A percentile compares a stretch with the other conserved stretches of the same genome.
Conservation (phyloP, 2,329 filamentous ascomycete species). For the Cucurbitaria berberidis region DNA sequence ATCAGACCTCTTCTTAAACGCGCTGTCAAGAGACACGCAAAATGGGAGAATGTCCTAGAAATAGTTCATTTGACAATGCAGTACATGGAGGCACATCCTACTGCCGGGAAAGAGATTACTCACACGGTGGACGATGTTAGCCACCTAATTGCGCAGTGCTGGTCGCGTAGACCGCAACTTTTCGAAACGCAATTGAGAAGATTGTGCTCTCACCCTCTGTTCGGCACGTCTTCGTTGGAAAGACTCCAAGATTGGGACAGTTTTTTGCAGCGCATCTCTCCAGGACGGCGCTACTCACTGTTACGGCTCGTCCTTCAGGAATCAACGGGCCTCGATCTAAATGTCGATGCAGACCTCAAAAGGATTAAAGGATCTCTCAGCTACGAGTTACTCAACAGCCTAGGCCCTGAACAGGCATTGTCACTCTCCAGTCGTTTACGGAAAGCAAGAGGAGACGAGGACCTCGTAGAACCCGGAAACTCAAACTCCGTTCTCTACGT, state of each 20-base stretch:
- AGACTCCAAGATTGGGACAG: conserved; percentile 1
- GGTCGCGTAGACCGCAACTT: conserved; percentile 27
- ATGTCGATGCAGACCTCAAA: conserved; percentile 22
- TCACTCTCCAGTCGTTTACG: conserved; percentile 29
- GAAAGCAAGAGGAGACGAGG: conserved; percentile 19
- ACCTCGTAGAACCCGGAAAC: conserved; percentile 11
- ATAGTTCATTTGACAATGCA: conserved; percentile 24
- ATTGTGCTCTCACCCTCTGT: conserved; percentile 7
- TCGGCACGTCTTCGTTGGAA: background rate
- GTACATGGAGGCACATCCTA: conserved; percentile 23
- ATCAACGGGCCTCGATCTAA: conserved; percentile 20
- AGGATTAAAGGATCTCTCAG: conserved; percentile 6
- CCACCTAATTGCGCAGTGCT: conserved; percentile 29
- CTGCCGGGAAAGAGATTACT: conserved; percentile 10
- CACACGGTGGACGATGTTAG: conserved; percentile 14
- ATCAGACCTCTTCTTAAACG: conserved; percentile 30
- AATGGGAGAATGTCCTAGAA: conserved; percentile 19
- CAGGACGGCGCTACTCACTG: conserved; percentile 22
- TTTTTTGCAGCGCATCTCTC: conserved; percentile 12
- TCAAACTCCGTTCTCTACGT: conserved; percentile 10
- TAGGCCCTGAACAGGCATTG: conserved; percentile 24
- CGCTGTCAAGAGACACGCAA: conserved; percentile 22
- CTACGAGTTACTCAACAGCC: conserved; percentile 7
- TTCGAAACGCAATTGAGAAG: conserved; percentile 24
- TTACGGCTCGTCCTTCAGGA: conserved; percentile 24